Conservation (phyloP, 2,329 filamentous ascomycete species). For the Fusarium torreyae region DNA sequence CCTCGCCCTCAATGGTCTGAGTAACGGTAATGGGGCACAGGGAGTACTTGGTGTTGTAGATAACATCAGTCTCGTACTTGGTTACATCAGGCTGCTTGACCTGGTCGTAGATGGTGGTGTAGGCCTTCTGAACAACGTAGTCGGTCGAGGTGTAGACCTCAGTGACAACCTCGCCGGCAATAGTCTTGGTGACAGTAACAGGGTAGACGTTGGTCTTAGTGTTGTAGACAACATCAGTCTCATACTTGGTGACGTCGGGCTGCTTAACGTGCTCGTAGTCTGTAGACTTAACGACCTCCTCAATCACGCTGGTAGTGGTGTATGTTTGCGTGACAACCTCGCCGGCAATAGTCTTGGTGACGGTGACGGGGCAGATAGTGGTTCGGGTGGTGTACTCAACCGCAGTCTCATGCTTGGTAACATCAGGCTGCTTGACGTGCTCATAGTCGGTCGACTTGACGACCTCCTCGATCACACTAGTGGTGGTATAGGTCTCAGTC, state of each 20-base stretch:
- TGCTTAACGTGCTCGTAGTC: slow-evolving; percentile 53
- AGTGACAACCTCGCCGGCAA: slow-evolving; percentile 44
- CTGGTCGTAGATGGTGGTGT: slow-evolving; percentile 54
- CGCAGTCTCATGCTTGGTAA: slow-evolving; percentile 53
- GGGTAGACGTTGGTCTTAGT: slow-evolving; percentile 63
- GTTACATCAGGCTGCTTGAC: slow-evolving; percentile 58
- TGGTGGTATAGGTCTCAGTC: slow-evolving; percentile 56
- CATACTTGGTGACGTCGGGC: slow-evolving; percentile 54
- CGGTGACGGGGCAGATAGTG: slow-evolving; percentile 60
- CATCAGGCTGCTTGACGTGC: slow-evolving; percentile 57
- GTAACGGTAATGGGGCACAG: slow-evolving; percentile 60
- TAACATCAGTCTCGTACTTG: slow-evolving; percentile 51
- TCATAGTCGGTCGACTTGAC: slow-evolving; percentile 54
- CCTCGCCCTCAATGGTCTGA: slow-evolving; percentile 51
- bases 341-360: slow-evolving; percentile 54
- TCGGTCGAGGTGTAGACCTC: slow-evolving; percentile 49
- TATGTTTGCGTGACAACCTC: slow-evolving; percentile 58
- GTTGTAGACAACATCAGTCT: slow-evolving; percentile 53
- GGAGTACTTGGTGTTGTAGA: slow-evolving; percentile 60
- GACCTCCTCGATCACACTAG: slow-evolving; percentile 50
- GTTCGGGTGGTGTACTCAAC: slow-evolving; percentile 61
- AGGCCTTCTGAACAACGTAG: slow-evolving; percentile 53
- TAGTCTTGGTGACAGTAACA: slow-evolving; percentile 57
- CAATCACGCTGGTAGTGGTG: slow-evolving; percentile 48
- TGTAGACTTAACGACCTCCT: slow-evolving; percentile 52